Evolutionary conservation across 2,329 filamentous ascomycete species (phyloP), one percentile per base, ranked within the genome.

Genomic region (Elsinoe arachidis): DNA sequence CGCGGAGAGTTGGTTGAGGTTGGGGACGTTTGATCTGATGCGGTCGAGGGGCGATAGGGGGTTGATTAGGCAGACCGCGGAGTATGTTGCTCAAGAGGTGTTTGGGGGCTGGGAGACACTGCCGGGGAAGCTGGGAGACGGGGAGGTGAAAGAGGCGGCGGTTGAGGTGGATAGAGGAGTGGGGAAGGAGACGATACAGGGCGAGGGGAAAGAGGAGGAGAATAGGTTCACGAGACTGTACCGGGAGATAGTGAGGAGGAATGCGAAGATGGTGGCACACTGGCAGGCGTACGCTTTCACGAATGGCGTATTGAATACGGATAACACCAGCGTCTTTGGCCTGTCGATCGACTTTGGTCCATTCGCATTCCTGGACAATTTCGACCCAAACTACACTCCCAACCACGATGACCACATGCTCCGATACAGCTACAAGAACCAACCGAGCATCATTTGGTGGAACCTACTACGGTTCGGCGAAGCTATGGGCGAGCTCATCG

Each of bases 271-370:
- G 0, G 91, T 97, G 1, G 93, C 93, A 10, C 82, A 86, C 63
- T 97, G 93, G 92, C 95, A 99, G 74, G 90, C 90, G 0, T 97
- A 97, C 67, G 93, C 90, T n/a, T 99, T 99, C 74, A 97, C 95
- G 80, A 99, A 99, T 66, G 93, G 93, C 46, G 93, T 99, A 3
- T 77, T 99, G 58, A 99, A 99, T 72, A 97, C 93, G 0, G 93
- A 99, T 69, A 99, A 99, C 70, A 99, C 93, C 0, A 96, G 90
- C 0, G 80, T 99, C 53, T 85, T 85, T 57, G 93, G 93, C 0
- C 75, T 99, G 0, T 92, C 87, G 5, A 86, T 99, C 61, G 93
- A 99, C 72, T 99, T 91, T 68, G 93, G 93, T 0, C 93, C 93
- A 0, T 99, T 99, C 66, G 93, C 93, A 4, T 99, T 99, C 71